Conservation (phyloP, 768 basidiomycete species). For the Butyriboletus loyo region DNA sequence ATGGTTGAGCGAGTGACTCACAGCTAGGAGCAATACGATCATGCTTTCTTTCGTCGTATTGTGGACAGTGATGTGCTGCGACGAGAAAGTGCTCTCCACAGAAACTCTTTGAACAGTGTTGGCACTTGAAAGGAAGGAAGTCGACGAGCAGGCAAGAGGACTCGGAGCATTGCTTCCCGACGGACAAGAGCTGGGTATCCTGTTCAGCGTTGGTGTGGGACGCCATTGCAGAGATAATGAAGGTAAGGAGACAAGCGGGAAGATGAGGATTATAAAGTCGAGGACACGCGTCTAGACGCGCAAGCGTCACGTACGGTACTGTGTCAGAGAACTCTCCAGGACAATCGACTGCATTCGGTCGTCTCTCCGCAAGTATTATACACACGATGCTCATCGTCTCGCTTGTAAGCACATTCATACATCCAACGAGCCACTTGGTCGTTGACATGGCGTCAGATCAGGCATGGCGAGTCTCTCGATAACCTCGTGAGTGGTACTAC, state of each 20-base stretch:
- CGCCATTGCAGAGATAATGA: neutral
- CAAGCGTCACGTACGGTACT: slow-evolving; percentile 7
- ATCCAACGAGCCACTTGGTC: neutral
- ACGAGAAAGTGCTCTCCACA: slow-evolving; percentile 81
- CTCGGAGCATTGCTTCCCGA: slow-evolving; percentile 73
- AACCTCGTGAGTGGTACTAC: slow-evolving; percentile 50
- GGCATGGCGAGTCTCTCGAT: slow-evolving; percentile 77
- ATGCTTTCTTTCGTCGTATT: slow-evolving; percentile 67
- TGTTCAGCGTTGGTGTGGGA: slow-evolving; percentile 31
- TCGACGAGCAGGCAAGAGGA: slow-evolving; percentile 69
- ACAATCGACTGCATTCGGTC: neutral
- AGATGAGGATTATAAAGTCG: slow-evolving; percentile 14
- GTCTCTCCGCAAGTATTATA: too few relatives aligned
- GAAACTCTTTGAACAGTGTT: slow-evolving; percentile 67
- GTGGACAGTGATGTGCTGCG: slow-evolving; percentile 59
- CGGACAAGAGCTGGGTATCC: slow-evolving; percentile 55
- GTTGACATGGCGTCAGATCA: slow-evolving; percentile 42
- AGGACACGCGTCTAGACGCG: slow-evolving; percentile 31
- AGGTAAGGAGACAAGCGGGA: neutral
- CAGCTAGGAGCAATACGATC: slow-evolving; percentile 78
- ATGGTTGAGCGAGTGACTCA: slow-evolving; percentile 31
- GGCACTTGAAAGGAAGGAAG: slow-evolving; percentile 85
- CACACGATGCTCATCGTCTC: slow-evolving; percentile 24
- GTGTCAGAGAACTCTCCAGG: neutral
- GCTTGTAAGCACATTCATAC: slow-evolving; percentile 19